Base-by-base conservation (phyloP, 345 rosid species). In the Sonneratia alba region DNA sequence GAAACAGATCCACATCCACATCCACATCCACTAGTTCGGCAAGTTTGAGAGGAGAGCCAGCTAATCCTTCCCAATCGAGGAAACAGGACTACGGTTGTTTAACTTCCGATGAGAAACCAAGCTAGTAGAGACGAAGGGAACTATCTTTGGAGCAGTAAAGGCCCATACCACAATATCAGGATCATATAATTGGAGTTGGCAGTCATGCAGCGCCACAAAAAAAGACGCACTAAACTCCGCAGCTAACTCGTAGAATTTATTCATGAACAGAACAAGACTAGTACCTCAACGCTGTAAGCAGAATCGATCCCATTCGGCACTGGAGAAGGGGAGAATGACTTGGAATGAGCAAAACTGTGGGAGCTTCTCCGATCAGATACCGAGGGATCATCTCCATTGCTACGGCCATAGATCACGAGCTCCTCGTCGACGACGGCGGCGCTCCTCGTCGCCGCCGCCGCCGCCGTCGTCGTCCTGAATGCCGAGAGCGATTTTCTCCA, bases 401-500 rank as follows among this genome's bases (percentile, higher is more conserved):
- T 68, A 12, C 83, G 78, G 61, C 81, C 78, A 48, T 82, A 81
- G 89, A 86, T 82, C 88, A 67, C 77, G 83, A 85, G 81, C 75
- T 79, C 88, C 51, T 47, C 43, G 43, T 47, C 51, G 48, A n/a
- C n/a, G n/a, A n/a, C n/a, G n/a, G n/a, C n/a, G n/a, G n/a, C n/a
- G 81, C 75, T 79, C 88, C 51, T 47, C 43, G 43, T 47, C 51
- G 48, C 85, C 92, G 0, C 80, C 86, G 10, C 77, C 83, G 14
- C 65, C 80, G 18, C 83, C 80, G 27, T 84, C 91, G 24, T 75
- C 88, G 24, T 83, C 88, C 61, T 90, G 92, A 12, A 92, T 97
- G 79, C 87, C 99, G 53, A 85, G 91, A 34, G 90, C 91, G 81
- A 95, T 89, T 85, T 90, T 95, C 80, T 87, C 87, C 78, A 95